Percentiles rank a stretch among this genome's conserved stretches.
These are phyloP conservation scores for Lactarius pseudohatsudake DNA, from an alignment of 768 basidiomycete genomes.

Conservation along the genomic window DNA sequence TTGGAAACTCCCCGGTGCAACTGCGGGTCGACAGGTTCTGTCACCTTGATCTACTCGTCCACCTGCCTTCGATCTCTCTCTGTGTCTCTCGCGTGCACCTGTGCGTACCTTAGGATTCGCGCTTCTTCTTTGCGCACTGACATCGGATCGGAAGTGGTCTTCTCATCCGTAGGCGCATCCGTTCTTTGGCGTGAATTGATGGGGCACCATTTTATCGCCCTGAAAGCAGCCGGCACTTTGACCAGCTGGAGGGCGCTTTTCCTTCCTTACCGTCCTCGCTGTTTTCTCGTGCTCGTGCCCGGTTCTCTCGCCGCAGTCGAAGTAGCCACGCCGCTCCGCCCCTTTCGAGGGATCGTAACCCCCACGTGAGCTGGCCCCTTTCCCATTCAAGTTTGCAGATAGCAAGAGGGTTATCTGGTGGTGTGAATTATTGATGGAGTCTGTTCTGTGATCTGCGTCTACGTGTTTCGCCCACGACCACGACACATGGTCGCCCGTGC, in stretches of 20 bases:
- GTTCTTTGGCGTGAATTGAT: conserved; percentile 87
- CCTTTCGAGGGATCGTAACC: neutral
- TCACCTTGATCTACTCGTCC: neutral
- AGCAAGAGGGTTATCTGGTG: neutral
- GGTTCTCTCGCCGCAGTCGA: too few relatives aligned
- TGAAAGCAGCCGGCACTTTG: conserved; percentile 92
- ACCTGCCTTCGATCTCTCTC: neutral
- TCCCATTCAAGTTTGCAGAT: neutral
- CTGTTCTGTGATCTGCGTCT: neutral
- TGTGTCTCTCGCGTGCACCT: neutral
- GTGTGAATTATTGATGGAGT: neutral
- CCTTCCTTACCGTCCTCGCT: neutral
- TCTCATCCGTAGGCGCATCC: conserved; percentile 62
- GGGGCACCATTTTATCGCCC: conserved; percentile 93
- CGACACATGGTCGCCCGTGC: neutral
- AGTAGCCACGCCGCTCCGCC: neutral
- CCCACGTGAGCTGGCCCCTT: neutral
- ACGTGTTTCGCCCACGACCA: neutral
- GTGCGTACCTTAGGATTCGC: neutral
- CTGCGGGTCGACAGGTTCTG: neutral
- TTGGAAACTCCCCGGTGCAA: neutral
- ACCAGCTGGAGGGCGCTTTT: conserved; percentile 45
- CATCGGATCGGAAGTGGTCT: neutral
- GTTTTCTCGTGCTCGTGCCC: neutral
- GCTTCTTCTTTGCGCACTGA: neutral